phyloP scores from a whole-genome alignment of 2,329 filamentous ascomycete genomes.

The Knoxdaviesia capensis region DNA sequence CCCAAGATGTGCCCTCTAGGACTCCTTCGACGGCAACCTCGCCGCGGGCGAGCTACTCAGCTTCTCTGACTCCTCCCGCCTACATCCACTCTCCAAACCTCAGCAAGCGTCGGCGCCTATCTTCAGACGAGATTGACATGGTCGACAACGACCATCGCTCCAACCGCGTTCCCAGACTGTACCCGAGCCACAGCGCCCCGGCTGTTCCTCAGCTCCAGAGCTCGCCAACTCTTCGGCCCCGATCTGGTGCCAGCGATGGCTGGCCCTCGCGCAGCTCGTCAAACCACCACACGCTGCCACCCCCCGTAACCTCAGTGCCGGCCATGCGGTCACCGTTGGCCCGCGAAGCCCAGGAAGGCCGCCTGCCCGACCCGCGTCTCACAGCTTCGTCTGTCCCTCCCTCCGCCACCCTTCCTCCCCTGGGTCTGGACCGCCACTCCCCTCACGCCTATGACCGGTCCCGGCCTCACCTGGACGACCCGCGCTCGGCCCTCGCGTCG shows the following conservation, averaged over 20 bases:
- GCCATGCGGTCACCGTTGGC: constrained; percentile 10
- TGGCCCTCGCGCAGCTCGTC: no score
- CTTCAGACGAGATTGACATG: constrained; percentile 16
- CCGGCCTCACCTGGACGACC: constrained; percentile 6
- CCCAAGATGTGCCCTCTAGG: no score
- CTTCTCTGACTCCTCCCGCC: constrained; percentile 18
- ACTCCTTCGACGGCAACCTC: constrained; percentile 13
- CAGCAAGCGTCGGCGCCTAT: constrained; percentile 25
- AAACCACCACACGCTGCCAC: no score
- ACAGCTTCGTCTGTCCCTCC: no score
- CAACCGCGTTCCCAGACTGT: constrained; percentile 26
- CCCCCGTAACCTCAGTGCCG: constrained; percentile 6
- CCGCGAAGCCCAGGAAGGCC: no score
- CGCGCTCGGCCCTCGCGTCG: neutral
- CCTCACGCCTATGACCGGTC: constrained; percentile 14
- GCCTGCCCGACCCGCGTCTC: no score
- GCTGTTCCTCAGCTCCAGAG: constrained; percentile 9
- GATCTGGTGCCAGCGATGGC: no score
- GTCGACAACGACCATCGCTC: constrained; percentile 15
- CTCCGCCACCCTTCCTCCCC: constrained; percentile 3
- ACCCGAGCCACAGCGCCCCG: constrained; percentile 13
- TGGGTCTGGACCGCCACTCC: constrained; percentile 11
- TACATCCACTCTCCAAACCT: constrained; percentile 27
- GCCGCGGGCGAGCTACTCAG: constrained; percentile 12
- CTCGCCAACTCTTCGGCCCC: constrained; percentile 4